Conservation (phyloP, 345 rosid genomes). For the Balakata baccata region DNA sequence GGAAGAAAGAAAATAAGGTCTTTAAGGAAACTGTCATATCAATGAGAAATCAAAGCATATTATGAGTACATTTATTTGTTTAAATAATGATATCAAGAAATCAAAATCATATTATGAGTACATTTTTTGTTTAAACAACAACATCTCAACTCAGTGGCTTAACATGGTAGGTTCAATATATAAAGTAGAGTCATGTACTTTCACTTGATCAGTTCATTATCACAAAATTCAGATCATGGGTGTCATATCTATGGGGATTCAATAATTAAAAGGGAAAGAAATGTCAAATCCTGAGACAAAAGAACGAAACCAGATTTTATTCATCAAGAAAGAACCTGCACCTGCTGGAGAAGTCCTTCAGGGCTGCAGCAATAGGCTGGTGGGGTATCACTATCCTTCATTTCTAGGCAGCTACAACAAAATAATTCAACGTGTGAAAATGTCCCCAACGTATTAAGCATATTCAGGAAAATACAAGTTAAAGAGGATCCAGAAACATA, state of each 20-base stretch:
- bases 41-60: neutral
- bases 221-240: neutral
- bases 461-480: neutral
- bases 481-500: neutral
- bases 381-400: conserved; percentile 60
- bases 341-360: conserved; percentile 64
- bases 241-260: neutral
- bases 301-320: neutral
- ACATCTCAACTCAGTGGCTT: neutral
- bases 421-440: neutral
- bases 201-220: neutral
- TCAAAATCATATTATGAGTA: no score
- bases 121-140: no score
- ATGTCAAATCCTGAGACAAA: conserved; percentile 8
- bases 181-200: neutral
- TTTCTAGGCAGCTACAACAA: conserved; percentile 51
- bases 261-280: neutral
- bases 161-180: neutral
- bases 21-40: neutral
- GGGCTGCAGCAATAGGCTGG: conserved; percentile 64
- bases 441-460: neutral
- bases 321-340: conserved; percentile 14
- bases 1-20: neutral
- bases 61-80: neutral
- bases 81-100: no score